Percentiles rank a stretch among this genome's conserved stretches.
phyloP scores from a whole-genome alignment of 345 rosid species.

The Sonneratia alba region DNA sequence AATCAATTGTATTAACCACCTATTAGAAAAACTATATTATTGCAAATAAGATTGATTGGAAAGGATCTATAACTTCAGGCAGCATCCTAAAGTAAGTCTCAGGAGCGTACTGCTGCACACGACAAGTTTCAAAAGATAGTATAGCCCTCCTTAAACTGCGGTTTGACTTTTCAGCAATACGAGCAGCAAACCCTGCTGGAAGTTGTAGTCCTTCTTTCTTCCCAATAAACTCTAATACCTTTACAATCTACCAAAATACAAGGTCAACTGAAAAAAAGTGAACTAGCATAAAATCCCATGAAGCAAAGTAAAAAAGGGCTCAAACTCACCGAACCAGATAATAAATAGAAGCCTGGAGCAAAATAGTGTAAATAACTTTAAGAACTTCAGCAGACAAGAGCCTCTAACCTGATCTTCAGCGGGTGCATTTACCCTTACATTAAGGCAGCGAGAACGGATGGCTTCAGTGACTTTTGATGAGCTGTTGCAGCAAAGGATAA shows the following conservation, averaged over 20 bases:
- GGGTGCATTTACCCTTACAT: slow-evolving; percentile 80
- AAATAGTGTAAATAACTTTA: background rate
- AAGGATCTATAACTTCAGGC: background rate
- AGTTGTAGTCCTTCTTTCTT: slow-evolving; percentile 79
- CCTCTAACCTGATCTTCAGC: slow-evolving; percentile 69
- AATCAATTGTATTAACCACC: slow-evolving; percentile 1
- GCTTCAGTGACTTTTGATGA: slow-evolving; percentile 96
- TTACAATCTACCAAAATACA: slow-evolving; percentile 42
- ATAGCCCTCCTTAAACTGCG: slow-evolving; percentile 83
- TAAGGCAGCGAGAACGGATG: slow-evolving; percentile 93
- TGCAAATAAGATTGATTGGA: slow-evolving; percentile 5
- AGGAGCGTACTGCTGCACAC: slow-evolving; percentile 71
- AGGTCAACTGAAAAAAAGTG: background rate
- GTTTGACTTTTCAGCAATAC: slow-evolving; percentile 76
- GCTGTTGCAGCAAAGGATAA: slow-evolving; percentile 90
- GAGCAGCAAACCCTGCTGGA: slow-evolving; percentile 74
- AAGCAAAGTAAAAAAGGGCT: background rate
- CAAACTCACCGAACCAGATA: background rate
- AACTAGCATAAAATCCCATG: background rate
- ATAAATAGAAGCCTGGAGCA: too few relatives aligned
- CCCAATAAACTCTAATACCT: slow-evolving; percentile 73
- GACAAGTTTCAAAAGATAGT: slow-evolving; percentile 76
- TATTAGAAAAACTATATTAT: background rate
- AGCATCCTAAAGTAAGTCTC: background rate
- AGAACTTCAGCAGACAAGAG: slow-evolving; percentile 5